Evolutionary conservation across 768 basidiomycete species (phyloP).

Genomic region (Xerocomus brunneocitrinus): DNA sequence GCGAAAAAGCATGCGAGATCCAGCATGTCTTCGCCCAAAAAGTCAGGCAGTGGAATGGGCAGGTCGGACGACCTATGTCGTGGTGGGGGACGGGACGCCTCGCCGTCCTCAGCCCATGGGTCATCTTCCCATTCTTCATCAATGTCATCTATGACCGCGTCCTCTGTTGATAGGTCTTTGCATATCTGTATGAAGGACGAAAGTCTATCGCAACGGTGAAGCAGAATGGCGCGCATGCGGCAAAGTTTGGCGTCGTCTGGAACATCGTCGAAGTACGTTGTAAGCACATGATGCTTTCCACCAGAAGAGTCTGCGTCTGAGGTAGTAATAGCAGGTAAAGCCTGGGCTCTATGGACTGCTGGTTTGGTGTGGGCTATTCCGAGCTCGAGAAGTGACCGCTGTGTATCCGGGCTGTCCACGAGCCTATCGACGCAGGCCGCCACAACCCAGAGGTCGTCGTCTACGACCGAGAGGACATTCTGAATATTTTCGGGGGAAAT

Average conservation of each 20-base stretch:
- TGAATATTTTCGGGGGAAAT: constrained; percentile 48
- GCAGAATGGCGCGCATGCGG: constrained; percentile 59
- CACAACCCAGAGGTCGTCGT: constrained; percentile 72
- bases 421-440: constrained; percentile 71
- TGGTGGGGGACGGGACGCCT: constrained; percentile 22
- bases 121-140: constrained; percentile 50
- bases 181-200: constrained; percentile 68
- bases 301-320: constrained; percentile 15
- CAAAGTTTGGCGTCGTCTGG: constrained; percentile 63
- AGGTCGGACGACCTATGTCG: constrained; percentile 27
- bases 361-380: constrained; percentile 58
- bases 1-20: constrained; percentile 64
- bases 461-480: constrained; percentile 44
- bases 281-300: constrained; percentile 28
- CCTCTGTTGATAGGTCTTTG: constrained; percentile 34
- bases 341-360: constrained; percentile 45
- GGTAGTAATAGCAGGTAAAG: constrained; percentile 29
- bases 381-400: constrained; percentile 54
- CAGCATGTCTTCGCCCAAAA: constrained; percentile 57
- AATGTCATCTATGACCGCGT: constrained; percentile 28
- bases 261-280: constrained; percentile 51
- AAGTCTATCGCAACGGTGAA: constrained; percentile 62
- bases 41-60: constrained; percentile 54
- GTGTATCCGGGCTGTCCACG: constrained; percentile 50
- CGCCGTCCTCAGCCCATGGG: constrained; percentile 60